Percentiles rank a stretch among this genome's conserved stretches.
Evolutionary conservation across 495 filamentous ascomycete genomes (phyloP).

Genomic region (Penicillium simplicissimum): DNA sequence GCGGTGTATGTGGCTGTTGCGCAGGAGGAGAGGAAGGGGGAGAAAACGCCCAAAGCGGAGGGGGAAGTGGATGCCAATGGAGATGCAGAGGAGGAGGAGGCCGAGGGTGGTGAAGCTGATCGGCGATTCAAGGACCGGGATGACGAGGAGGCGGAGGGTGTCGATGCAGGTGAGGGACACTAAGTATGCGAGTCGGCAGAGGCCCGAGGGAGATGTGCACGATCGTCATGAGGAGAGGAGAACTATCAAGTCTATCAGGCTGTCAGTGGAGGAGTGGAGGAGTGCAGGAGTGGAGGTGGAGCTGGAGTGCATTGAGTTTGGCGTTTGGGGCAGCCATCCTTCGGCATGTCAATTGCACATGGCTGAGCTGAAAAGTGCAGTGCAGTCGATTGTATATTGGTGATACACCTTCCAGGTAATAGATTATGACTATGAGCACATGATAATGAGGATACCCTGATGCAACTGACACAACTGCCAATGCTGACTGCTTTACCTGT

Average conservation of each 20-base stretch:
- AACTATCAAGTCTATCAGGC: too few species aligned
- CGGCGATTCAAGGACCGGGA: slow-evolving; percentile 14
- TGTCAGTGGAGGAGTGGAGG: too few species aligned
- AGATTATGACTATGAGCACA: background rate
- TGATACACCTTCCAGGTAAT: background rate
- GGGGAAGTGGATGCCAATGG: background rate
- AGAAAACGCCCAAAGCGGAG: background rate
- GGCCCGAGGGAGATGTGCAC: background rate
- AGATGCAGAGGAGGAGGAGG: slow-evolving; percentile 1
- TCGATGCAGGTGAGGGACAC: slow-evolving; percentile 1
- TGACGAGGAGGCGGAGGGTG: slow-evolving; percentile 14
- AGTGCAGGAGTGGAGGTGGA: too few species aligned
- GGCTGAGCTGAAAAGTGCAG: background rate
- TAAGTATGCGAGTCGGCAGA: slow-evolving; percentile 4
- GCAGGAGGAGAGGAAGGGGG: slow-evolving; percentile 35
- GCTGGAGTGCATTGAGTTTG: too few species aligned
- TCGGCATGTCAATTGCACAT: background rate
- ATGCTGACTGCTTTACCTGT: background rate
- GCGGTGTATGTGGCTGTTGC: slow-evolving; percentile 75
- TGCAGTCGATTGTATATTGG: background rate
- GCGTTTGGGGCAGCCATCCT: too few species aligned
- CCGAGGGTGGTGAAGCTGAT: slow-evolving; percentile 1
- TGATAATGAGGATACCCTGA: background rate
- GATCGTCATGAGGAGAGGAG: background rate
- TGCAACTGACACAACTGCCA: background rate